Base-by-base conservation (phyloP, 768 basidiomycete genomes). In the Russula compacta region DNA sequence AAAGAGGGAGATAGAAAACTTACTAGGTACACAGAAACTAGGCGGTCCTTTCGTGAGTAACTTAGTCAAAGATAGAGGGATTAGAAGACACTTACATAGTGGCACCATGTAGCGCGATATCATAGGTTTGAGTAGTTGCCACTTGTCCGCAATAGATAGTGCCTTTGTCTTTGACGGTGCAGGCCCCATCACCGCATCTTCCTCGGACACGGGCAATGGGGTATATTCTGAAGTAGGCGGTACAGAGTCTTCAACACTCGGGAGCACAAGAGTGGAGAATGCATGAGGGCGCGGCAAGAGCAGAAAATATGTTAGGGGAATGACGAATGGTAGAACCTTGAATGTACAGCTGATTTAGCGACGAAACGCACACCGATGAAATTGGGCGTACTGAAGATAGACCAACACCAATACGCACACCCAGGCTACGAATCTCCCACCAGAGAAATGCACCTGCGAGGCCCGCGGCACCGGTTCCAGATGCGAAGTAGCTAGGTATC, bases 381-480 rank as follows among this genome's bases (percentile, higher is more conserved):
- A 33, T 60, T 42, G 29, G 46, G 32, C 87, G 40, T 69, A 92
- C 92, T 14, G 90, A 81, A 10, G 90, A 92, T 21, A 95, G 68
- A 2, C 91, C 89, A 24, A 98, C 84, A 1, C 94, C 97, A 11
- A 77, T 68, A 47, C 84, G 81, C 6, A 99, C 92, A 21, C 97
- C 95, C 0, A 95, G 73, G 1, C 83, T 82, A 19, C 97, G 79
- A 4, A 98, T 75, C 64, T 92, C 79, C 95, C 95, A 98, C 97
- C 97, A 98, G 12, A 97, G 69, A 42, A 89, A 87, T 0, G 95
- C 93, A 7, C 95, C 95, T 1, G 86, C 87, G 1, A 99, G 81
- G 0, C 95, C 95, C 0, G 95, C 95, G 5, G 89, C 92, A 1
- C 95, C 95, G 0, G 95, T 98, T 0, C 95, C 95, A 9, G 87